These are phyloP conservation scores for Acephala macrosclerotiorum DNA, from an alignment of 2,329 filamentous ascomycete species.

Conservation along the genomic window DNA sequence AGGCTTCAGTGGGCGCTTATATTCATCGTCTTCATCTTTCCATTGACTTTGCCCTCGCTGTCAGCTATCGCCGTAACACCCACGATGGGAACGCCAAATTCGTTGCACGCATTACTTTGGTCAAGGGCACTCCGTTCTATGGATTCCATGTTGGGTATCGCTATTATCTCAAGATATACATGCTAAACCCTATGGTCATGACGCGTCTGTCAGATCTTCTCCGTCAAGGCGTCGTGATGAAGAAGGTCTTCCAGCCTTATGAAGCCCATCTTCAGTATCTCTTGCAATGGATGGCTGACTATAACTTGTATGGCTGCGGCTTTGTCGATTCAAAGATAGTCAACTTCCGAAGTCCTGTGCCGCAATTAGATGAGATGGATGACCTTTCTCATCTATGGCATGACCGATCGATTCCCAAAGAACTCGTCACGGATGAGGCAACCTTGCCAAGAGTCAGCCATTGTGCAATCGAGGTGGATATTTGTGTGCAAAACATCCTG, in stretches of 20 bases:
- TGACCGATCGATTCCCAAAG: constrained; percentile 69
- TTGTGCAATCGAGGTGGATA: constrained; percentile 88
- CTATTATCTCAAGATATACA: constrained; percentile 92
- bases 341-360: constrained; percentile 78
- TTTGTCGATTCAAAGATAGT: constrained; percentile 79
- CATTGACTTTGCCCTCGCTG: constrained; percentile 87
- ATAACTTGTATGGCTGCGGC: constrained; percentile 93
- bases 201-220: constrained; percentile 87
- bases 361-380: constrained; percentile 68
- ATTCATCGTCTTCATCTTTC: constrained; percentile 82
- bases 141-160: constrained; percentile 93
- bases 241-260: constrained; percentile 85
- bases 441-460: constrained; percentile 81
- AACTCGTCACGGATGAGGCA: constrained; percentile 66
- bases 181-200: constrained; percentile 87
- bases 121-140: constrained; percentile 95
- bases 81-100: constrained; percentile 74
- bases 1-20: constrained; percentile 70
- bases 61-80: constrained; percentile 82
- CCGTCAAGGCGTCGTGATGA: constrained; percentile 87
- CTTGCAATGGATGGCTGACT: constrained; percentile 97
- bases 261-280: constrained; percentile 94
- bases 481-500: constrained; percentile 86
- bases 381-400: constrained; percentile 78
- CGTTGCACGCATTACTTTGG: constrained; percentile 88